phyloP scores from a whole-genome alignment of 1,284 basidiomycete genomes.

The Schizophyllum commune region DNA sequence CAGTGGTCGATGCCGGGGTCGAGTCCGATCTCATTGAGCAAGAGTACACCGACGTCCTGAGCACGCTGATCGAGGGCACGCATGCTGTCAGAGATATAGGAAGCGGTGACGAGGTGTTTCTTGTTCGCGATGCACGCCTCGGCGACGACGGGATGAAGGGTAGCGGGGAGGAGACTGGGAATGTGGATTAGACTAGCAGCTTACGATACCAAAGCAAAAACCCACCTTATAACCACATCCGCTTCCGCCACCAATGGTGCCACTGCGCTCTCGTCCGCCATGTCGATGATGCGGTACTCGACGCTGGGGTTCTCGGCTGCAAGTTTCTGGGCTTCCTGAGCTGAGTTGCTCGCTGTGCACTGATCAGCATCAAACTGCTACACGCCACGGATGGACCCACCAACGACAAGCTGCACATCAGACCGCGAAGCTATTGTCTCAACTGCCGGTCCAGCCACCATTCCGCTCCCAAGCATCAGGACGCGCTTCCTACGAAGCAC shows the following conservation, averaged over 20 bases:
- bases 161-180: conserved; percentile 78
- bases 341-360: conserved; percentile 65
- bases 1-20: conserved; percentile 97
- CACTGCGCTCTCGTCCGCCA: conserved; percentile 45
- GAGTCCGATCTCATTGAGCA: conserved; percentile 90
- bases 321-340: conserved; percentile 53
- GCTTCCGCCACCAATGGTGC: conserved; percentile 40
- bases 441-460: conserved; percentile 84
- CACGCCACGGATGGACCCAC: conserved; percentile 36
- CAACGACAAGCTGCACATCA: conserved; percentile 67
- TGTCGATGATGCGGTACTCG: conserved; percentile 54
- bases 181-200: too few species aligned
- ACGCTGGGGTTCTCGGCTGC: conserved; percentile 50
- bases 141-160: conserved; percentile 74
- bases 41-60: conserved; percentile 54
- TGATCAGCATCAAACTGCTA: neutral
- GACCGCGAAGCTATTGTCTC: conserved; percentile 53
- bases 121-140: conserved; percentile 66
- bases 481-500: conserved; percentile 53
- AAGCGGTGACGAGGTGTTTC: conserved; percentile 87
- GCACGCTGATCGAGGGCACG: conserved; percentile 62
- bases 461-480: conserved; percentile 83
- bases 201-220: neutral
- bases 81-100: conserved; percentile 86
- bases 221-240: conserved; percentile 39